Evolutionary conservation across 148 eudicot genomes (phyloP), one percentile per base, ranked within the genome.

Genomic region (Rhododendron griersonianum): DNA sequence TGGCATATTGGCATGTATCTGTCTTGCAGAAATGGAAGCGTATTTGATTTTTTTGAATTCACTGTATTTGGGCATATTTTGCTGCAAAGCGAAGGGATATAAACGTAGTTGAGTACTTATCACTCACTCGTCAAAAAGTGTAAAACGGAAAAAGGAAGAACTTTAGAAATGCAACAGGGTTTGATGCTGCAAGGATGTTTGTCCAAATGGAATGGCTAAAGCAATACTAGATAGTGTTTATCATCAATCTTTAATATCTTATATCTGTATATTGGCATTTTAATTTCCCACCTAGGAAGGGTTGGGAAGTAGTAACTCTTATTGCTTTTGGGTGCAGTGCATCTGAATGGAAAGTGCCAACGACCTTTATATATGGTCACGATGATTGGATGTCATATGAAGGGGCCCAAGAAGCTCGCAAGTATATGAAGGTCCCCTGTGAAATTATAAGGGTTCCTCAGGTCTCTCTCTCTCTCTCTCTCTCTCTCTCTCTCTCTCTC

Each of bases 301-400:
- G 83, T 50, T 51, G 41, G 63, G 25, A 80, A 37, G 55, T 57
- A 21, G 33, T 80, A 65, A 57, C 23, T 23, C 53, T 78, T 50
- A 19, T 67, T 85, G 67, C 73, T 82, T 84, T 75, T 87, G 69
- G 81, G 82, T 89, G 86, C 93, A 97, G 99, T 88, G 96, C 98
- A 63, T 91, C 99, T 1, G 95, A 97, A 57, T 97, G 99, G 99
- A 97, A 97, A 90, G 99, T 97, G 84, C 99, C 99, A 69, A 95
- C 98, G 37, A 93, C 94, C 13, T 95, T 95, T 80, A 97, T 97
- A 87, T 97, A 97, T 77, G 99, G 99, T 15, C 30, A 87, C 73
- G 82, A 95, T 45, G 99, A 97, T 90, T 97, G 99, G 99, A 95
- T 95, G 98, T 93, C 88, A 87, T 97, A 94, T 88, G 87, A 91